Base-by-base conservation (phyloP, 208 protist genomes). In the Trypanosoma cruzi region DNA sequence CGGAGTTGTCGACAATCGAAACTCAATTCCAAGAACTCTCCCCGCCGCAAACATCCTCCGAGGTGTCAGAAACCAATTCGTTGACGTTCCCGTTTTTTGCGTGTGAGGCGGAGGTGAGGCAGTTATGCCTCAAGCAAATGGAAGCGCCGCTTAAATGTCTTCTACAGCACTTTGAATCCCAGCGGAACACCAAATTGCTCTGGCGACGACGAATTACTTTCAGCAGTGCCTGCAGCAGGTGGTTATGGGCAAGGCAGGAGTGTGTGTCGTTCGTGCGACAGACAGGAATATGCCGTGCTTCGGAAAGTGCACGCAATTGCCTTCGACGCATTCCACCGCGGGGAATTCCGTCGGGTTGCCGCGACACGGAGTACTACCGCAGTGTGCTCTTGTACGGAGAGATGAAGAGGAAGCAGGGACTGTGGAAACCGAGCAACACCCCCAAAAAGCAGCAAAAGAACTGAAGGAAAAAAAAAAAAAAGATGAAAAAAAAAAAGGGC, bases 341-440 rank as follows among this genome's bases (percentile, higher is more conserved):
- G 7, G 24, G 74, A 13, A 76, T 92, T 3, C 86, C 86, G 8
- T 28, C 44, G 28, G 60, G 71, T 6, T 94, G 89, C 65, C 77
- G 73, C 42, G 34, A 82, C 59, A 92, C 78, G n/a, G 77, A 70
- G 52, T 94, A 94, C 80, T 92, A 90, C 76, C 71, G 70, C n/a
- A 83, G 80, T 32, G 88, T 94, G n/a, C 56, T 79, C 29, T 73
- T 94, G 48, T 73, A 85, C 26, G 83, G 83, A 4, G 77, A 67
- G 68, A 64, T 89, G 64, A 77, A 71, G 61, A 37, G 52, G 29
- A 36, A 32, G 16, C 34, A 60, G 34, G 16, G 44, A 22, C 2
- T 49, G 44, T 13, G 44, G n/a, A n/a, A n/a, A n/a, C n/a, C n/a
- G n/a, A n/a, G n/a, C n/a, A n/a, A n/a, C n/a, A 2, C 44, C 20